Conservation (phyloP, 1,139 yeast genomes). For the Diutina ranongensis region DNA sequence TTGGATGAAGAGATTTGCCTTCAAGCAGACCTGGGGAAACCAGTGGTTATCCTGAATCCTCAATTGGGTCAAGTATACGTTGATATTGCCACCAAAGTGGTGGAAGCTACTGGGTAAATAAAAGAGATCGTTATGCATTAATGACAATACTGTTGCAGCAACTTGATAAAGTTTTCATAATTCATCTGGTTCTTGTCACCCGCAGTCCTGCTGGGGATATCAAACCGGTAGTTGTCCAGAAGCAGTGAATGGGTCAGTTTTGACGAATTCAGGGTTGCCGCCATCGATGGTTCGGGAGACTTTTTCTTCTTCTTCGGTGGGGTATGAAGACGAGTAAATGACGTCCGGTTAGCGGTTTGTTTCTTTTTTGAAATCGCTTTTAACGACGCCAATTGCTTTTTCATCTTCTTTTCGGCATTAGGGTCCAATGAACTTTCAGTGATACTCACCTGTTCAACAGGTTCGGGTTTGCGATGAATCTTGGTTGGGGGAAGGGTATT, state of each 20-base stretch:
- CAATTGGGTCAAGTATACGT: constrained; percentile 29
- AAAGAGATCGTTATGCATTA: background rate
- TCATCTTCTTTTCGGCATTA: background rate
- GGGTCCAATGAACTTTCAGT: no score
- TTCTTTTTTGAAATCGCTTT: background rate
- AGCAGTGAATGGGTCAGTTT: background rate
- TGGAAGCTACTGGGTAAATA: background rate
- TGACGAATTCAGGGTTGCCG: background rate
- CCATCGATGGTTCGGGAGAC: background rate
- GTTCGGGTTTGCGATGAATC: background rate
- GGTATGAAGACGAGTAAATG: background rate
- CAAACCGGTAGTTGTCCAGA: background rate
- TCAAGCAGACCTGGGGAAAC: constrained; percentile 55
- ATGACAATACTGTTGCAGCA: constrained; percentile 5
- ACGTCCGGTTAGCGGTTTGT: background rate
- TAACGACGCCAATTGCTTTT: background rate
- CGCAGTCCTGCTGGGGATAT: background rate
- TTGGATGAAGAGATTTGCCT: constrained; percentile 49
- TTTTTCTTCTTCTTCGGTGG: background rate
- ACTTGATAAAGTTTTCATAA: constrained; percentile 5
- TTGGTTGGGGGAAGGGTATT: background rate
- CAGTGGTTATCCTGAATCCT: constrained; percentile 41
- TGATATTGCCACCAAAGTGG: constrained; percentile 28
- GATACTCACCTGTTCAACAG: background rate
- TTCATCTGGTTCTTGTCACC: background rate